Conservation (phyloP, 78 protist genomes). For the Isochrysis galbana region DNA sequence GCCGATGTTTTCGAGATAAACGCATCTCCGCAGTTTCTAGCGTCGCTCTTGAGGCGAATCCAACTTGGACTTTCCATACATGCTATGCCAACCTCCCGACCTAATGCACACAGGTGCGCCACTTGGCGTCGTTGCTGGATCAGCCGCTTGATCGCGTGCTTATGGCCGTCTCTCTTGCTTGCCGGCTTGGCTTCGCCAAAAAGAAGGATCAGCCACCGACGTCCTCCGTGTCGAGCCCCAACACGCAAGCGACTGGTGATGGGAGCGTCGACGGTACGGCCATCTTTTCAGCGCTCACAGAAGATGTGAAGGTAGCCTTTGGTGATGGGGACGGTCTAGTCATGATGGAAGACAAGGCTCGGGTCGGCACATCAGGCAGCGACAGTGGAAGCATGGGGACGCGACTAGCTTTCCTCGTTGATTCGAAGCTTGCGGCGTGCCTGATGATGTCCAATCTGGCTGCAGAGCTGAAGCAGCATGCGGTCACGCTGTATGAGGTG, state of each 20-base stretch:
- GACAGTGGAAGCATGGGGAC: too few species aligned
- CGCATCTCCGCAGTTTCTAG: too few species aligned
- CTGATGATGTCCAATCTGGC: constrained; percentile 93
- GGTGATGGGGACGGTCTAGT: not conserved
- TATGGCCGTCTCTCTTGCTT: constrained; percentile 78
- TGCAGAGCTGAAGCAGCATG: constrained; percentile 81
- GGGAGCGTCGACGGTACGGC: not conserved
- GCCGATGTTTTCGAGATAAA: too few species aligned
- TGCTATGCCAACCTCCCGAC: not conserved
- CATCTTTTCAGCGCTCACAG: not conserved
- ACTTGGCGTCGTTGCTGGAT: constrained; percentile 62
- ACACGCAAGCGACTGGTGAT: not conserved
- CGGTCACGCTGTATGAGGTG: constrained; percentile 93
- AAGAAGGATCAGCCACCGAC: not conserved
- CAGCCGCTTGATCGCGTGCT: constrained; percentile 25
- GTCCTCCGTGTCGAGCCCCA: not conserved
- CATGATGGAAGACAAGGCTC: not conserved
- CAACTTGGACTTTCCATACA: too few species aligned
- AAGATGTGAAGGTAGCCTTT: too few species aligned
- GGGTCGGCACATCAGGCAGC: too few species aligned
- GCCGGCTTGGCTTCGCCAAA: constrained; percentile 84
- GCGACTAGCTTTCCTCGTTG: constrained; percentile 80
- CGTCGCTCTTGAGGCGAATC: too few species aligned
- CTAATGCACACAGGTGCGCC: constrained; percentile 34
- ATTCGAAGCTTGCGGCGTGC: constrained; percentile 84